Conservation (phyloP, 1,284 basidiomycete species). For the Pholiota adiposa region DNA sequence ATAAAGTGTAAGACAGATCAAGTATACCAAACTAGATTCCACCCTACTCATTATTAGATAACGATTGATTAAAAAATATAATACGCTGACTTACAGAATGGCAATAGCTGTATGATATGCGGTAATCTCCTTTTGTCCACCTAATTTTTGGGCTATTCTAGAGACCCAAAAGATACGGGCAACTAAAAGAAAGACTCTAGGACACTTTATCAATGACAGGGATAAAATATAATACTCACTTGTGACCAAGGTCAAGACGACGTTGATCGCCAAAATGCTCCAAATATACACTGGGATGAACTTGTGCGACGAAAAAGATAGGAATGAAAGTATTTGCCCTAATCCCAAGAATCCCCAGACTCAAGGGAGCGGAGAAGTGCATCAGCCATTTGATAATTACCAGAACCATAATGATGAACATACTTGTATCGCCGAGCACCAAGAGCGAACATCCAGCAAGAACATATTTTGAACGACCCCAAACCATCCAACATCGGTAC, state of each 20-base stretch:
- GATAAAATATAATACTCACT: conserved; percentile 17
- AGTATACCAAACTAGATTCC: conserved; percentile 25
- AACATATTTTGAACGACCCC: conserved; percentile 24
- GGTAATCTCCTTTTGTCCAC: conserved; percentile 16
- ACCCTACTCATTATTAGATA: conserved; percentile 13
- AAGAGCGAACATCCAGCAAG: conserved; percentile 21
- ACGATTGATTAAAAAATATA: not conserved
- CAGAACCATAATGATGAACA: too few species aligned
- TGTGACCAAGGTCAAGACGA: conserved; percentile 28
- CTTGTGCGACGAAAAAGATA: not conserved
- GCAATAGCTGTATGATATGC: conserved; percentile 24
- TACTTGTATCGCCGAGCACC: conserved; percentile 29
- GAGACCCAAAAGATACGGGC: conserved; percentile 30
- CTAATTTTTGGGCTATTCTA: conserved; percentile 15
- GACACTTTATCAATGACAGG: too few species aligned
- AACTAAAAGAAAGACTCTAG: conserved; percentile 9
- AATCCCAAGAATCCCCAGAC: conserved; percentile 29
- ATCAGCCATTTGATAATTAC: too few species aligned
- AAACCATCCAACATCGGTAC: conserved; percentile 32
- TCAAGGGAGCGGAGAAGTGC: too few species aligned
- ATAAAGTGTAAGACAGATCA: conserved; percentile 16
- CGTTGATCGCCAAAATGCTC: conserved; percentile 30
- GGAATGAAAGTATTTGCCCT: conserved; percentile 12
- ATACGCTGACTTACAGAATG: conserved; percentile 28
- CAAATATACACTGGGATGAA: conserved; percentile 27